Conservation (phyloP, 1,284 basidiomycete genomes). For the Ustilago xerochloae region DNA sequence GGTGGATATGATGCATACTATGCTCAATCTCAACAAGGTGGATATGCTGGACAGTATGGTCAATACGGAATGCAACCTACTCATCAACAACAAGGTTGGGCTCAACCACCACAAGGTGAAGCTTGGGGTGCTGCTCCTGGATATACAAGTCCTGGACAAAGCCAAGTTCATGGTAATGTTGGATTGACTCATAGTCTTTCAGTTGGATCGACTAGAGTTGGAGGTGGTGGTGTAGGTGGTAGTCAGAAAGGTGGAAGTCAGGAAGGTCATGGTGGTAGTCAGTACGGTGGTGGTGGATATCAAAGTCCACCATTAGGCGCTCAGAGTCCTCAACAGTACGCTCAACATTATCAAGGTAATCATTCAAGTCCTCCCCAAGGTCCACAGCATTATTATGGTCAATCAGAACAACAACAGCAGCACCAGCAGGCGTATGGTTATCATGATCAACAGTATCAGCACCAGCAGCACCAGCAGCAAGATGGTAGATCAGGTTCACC, state of each 20-base stretch:
- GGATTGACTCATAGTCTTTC: constrained; percentile 32
- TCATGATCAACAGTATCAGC: constrained; percentile 11
- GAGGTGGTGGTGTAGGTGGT: constrained; percentile 9
- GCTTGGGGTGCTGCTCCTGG: constrained; percentile 46
- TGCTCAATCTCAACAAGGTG: constrained; percentile 26
- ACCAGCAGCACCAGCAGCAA: constrained; percentile 13
- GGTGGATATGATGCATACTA: constrained; percentile 51
- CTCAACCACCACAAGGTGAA: constrained; percentile 18
- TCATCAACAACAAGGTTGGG: constrained; percentile 28
- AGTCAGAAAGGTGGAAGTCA: constrained; percentile 17
- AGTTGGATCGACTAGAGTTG: constrained; percentile 35
- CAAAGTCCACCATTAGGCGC: constrained; percentile 23
- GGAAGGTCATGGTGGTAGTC: constrained; percentile 39
- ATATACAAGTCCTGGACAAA: constrained; percentile 27
- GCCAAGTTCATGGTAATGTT: constrained; percentile 28
- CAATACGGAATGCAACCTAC: constrained; percentile 44
- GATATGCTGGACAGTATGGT: constrained; percentile 27
- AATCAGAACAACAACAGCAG: constrained; percentile 4
- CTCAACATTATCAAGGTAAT: constrained; percentile 40
- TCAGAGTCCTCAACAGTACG: constrained; percentile 25
- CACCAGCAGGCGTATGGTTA: constrained; percentile 13
- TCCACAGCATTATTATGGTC: constrained; percentile 26
- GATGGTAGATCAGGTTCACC: constrained; percentile 32
- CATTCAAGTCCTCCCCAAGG: constrained; percentile 21
- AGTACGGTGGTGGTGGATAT: constrained; percentile 42